A percentile compares a stretch with the other conserved stretches of the same genome.
These are phyloP conservation scores for Cercospora citrullina DNA, from an alignment of 2,329 filamentous ascomycete species.

Conservation along the genomic window DNA sequence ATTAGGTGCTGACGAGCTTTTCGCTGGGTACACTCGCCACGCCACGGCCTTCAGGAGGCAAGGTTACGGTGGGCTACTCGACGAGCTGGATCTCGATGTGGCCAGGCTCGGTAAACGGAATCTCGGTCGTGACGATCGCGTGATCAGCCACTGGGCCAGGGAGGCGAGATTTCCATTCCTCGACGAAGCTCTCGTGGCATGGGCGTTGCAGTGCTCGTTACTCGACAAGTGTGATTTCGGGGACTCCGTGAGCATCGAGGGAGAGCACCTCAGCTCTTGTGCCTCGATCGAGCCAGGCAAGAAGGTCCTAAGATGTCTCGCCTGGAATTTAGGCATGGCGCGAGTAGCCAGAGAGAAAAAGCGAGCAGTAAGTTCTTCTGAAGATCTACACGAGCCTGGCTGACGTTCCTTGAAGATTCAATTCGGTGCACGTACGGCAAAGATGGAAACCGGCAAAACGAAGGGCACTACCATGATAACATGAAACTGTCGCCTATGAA, in stretches of 20 bases:
- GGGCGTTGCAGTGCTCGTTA: slow-evolving; percentile 72
- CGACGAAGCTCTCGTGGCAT: slow-evolving; percentile 81
- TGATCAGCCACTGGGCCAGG: slow-evolving; percentile 83
- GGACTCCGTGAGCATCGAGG: slow-evolving; percentile 26
- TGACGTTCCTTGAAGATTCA: slow-evolving; percentile 41
- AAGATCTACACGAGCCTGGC: neutral
- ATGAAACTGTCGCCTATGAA: slow-evolving; percentile 25
- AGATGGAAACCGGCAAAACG: slow-evolving; percentile 52
- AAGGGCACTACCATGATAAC: slow-evolving; percentile 50
- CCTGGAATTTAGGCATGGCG: slow-evolving; percentile 70
- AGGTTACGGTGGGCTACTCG: slow-evolving; percentile 70
- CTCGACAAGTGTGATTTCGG: slow-evolving; percentile 86
- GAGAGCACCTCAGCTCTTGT: slow-evolving; percentile 18
- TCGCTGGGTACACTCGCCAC: slow-evolving; percentile 89
- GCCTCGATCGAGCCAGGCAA: slow-evolving; percentile 72
- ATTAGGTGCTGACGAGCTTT: slow-evolving; percentile 92
- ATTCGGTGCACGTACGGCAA: slow-evolving; percentile 47
- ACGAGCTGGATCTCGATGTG: slow-evolving; percentile 84
- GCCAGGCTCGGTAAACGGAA: slow-evolving; percentile 88
- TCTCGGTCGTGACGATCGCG: slow-evolving; percentile 86
- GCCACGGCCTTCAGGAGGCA: slow-evolving; percentile 68
- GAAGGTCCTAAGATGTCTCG: slow-evolving; percentile 73
- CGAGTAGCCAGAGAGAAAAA: slow-evolving; percentile 85
- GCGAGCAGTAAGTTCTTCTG: slow-evolving; percentile 64
- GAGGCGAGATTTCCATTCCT: slow-evolving; percentile 90